Evolutionary conservation across 2,329 filamentous ascomycete genomes (phyloP).

Genomic region (Spiromastix sp.): DNA sequence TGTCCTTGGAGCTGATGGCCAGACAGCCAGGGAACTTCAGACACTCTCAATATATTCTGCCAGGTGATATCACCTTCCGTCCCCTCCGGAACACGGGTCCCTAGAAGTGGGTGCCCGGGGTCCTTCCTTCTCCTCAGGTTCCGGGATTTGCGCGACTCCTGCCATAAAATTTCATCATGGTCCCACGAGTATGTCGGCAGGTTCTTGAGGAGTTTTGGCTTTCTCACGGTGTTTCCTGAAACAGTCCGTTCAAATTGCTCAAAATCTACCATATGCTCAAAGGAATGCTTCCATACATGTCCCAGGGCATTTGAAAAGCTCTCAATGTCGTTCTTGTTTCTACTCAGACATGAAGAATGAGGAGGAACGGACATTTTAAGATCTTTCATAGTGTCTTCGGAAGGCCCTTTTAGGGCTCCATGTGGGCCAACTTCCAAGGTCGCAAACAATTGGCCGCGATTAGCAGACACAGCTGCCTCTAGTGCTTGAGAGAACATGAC

Average conservation of each 20-base stretch:
- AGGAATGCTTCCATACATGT: conserved; percentile 8
- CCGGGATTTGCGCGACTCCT: conserved; percentile 10
- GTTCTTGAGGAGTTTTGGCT: conserved; percentile 4
- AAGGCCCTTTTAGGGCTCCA: conserved; percentile 21
- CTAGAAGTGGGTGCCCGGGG: conserved; percentile 13
- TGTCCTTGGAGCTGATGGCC: conserved; percentile 21
- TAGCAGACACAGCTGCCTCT: conserved; percentile 1
- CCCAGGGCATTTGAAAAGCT: conserved; percentile 8
- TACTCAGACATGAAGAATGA: conserved; percentile 6
- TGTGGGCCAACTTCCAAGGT: conserved; percentile 28
- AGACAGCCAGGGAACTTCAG: conserved; percentile 22
- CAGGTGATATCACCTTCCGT: conserved; percentile 16
- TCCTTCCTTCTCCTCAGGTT: conserved; percentile 6
- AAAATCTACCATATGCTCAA: background rate
- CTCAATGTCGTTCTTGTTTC: conserved; percentile 12
- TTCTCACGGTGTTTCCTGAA: background rate
- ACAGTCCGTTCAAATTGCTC: conserved; percentile 1
- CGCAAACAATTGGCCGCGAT: conserved; percentile 4
- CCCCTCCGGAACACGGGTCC: conserved; percentile 7
- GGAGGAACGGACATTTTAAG: background rate
- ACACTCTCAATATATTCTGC: conserved; percentile 16
- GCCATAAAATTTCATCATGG: conserved; percentile 11
- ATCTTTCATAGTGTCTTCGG: conserved; percentile 15
- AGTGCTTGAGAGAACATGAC: conserved; percentile 11
- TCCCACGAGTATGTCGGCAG: conserved; percentile 14